Evolutionary conservation across 2,329 filamentous ascomycete species (phyloP), one percentile per base, ranked within the genome.

Genomic region (Exophiala sp.): DNA sequence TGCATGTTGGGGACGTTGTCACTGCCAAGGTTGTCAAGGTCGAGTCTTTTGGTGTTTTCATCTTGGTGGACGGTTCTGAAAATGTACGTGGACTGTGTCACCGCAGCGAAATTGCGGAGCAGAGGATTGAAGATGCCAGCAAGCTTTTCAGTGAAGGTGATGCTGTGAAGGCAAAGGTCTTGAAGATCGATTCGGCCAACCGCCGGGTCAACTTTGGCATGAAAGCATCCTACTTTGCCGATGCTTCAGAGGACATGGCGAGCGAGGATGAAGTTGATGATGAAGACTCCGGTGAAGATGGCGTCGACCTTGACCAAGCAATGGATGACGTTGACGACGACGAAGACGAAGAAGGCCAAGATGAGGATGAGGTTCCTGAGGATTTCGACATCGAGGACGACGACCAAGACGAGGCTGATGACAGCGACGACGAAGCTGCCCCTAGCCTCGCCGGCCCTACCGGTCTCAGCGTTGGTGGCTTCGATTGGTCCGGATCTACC

Each of bases 81-180:
- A 95, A 95, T 63, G 84, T 99, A 58, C 95, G 92, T 63, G 94
- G 94, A 58, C 80, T 99, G 8, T 97, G 92, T 69, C 94, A 99
- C 70, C 84, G 88, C 58, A 92, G 85, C 60, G 87, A 99, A 69
- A 91, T 99, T 80, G 91, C 94, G 0, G 90, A 96, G 62, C 85
- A 86, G 63, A 75, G 80, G 4, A 85, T 96, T 20, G 80, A 88
- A 48, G 89, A 97, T 73, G 88, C 91, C n/a, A 85, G 83, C 59
- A 92, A 91, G 66, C 78, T 99, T 38, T 97, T 96, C 71, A 87
- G 85, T 57, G 89, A 91, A 65, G 94, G 91, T 10, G 94, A 99
- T 71, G 75, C 78, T n/a, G 94, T 99, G 59, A 97, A 97, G 75
- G 92, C 92, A 11, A 88, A 89, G 68, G 79, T 99, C 12, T 71